These are phyloP conservation scores for Neurospora sublineolata DNA, from an alignment of 495 filamentous ascomycete species.

Conservation along the genomic window DNA sequence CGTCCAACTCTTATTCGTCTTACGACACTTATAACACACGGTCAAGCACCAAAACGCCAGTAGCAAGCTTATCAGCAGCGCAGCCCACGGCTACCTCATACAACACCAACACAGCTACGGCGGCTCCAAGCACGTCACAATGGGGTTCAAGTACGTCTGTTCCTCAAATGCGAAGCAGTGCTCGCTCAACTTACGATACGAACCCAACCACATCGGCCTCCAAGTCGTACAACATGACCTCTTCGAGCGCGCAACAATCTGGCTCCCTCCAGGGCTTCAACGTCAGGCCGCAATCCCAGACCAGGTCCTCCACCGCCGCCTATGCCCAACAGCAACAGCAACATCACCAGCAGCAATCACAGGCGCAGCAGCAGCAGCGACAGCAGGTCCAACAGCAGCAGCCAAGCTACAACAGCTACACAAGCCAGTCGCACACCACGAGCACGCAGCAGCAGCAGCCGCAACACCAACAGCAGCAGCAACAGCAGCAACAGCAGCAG, in stretches of 20 bases:
- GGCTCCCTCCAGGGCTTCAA: constrained; percentile 15
- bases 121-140: constrained; percentile 11
- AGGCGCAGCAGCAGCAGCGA: constrained; percentile 8
- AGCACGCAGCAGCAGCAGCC: constrained; percentile 8
- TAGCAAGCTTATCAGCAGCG: constrained; percentile 4
- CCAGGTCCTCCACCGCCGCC: constrained; percentile 8
- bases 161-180: constrained; percentile 8
- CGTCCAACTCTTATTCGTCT: constrained; percentile 12
- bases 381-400: constrained; percentile 10
- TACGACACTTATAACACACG: constrained; percentile 15
- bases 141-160: constrained; percentile 12
- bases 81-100: constrained; percentile 18
- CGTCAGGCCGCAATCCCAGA: constrained; percentile 16
- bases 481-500: neutral
- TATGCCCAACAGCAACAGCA: constrained; percentile 17
- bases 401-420: constrained; percentile 7
- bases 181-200: constrained; percentile 10
- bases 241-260: constrained; percentile 10
- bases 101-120: constrained; percentile 4
- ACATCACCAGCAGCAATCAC: constrained; percentile 11
- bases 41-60: constrained; percentile 5
- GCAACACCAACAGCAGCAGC: neutral
- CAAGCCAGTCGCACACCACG: constrained; percentile 9
- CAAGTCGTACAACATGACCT: constrained; percentile 4
- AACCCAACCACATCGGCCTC: constrained; percentile 5